phyloP scores from a whole-genome alignment of 2,329 filamentous ascomycete species.

The Aspergillus sp. region DNA sequence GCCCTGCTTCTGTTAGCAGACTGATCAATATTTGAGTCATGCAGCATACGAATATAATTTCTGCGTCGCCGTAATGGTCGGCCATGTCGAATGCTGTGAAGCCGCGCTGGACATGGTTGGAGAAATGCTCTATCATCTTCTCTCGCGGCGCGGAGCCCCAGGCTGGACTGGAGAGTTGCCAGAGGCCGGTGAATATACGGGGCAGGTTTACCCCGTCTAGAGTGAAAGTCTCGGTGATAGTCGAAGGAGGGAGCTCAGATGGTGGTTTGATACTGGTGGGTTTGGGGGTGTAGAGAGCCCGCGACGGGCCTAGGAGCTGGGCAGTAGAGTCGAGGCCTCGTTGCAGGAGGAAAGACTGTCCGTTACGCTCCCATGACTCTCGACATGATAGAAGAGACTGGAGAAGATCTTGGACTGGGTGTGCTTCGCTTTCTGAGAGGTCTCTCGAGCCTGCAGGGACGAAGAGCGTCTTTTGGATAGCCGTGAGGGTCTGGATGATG shows the following conservation, averaged over 20 bases:
- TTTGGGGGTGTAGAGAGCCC: neutral
- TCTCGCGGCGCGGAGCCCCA: neutral
- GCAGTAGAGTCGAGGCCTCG: neutral
- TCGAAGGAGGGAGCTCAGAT: neutral
- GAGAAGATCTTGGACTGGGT: neutral
- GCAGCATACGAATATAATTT: slow-evolving; percentile 2
- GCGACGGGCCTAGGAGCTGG: neutral
- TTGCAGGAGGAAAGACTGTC: neutral
- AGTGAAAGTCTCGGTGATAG: neutral
- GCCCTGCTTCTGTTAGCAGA: neutral
- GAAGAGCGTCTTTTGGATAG: neutral
- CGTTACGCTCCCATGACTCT: neutral
- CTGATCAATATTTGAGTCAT: neutral
- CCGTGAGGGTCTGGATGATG: neutral
- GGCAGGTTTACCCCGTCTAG: neutral
- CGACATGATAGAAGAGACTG: neutral
- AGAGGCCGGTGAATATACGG: slow-evolving; percentile 1
- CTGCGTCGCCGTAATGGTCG: slow-evolving; percentile 5
- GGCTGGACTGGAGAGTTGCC: slow-evolving; percentile 3
- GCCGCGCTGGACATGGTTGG: neutral
- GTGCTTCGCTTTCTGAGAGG: neutral
- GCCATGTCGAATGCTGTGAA: slow-evolving; percentile 7
- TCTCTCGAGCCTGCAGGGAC: neutral
- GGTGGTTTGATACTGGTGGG: neutral
- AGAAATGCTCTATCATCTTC: slow-evolving; percentile 3